Evolutionary conservation across 805 yeast genomes (phyloP).

Genomic region (Schwanniomyces occidentalis): DNA sequence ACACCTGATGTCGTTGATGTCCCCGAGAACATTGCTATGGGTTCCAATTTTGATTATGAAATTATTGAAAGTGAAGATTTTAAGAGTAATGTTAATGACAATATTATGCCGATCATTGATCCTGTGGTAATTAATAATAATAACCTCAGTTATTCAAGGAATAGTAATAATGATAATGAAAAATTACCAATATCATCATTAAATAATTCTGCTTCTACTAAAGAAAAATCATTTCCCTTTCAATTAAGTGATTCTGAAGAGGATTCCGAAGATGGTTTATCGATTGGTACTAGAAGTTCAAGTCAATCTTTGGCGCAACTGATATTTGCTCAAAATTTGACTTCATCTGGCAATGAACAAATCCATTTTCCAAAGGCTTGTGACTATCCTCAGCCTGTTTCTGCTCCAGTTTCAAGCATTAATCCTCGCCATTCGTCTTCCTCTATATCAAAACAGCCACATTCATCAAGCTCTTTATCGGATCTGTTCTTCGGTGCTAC

Average conservation of each 20-base stretch:
- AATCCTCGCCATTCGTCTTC: slow-evolving; percentile 37
- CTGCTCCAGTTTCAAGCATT: slow-evolving; percentile 25
- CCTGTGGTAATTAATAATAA: slow-evolving; percentile 14
- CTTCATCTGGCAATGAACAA: slow-evolving; percentile 9
- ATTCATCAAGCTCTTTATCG: slow-evolving; percentile 39
- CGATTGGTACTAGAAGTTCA: slow-evolving; percentile 38
- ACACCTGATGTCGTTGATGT: slow-evolving; percentile 45
- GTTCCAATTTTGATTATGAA: slow-evolving; percentile 41
- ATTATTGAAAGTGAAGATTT: slow-evolving; percentile 27
- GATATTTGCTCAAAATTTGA: slow-evolving; percentile 28
- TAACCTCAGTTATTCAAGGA: slow-evolving; percentile 4
- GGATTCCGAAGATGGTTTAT: slow-evolving; percentile 33
- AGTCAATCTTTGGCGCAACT: slow-evolving; percentile 46
- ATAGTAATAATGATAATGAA: slow-evolving; percentile 5
- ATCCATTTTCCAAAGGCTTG: slow-evolving; percentile 21
- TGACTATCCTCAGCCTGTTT: slow-evolving; percentile 24
- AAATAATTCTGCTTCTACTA: slow-evolving; percentile 14
- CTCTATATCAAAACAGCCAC: slow-evolving; percentile 40
- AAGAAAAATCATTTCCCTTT: slow-evolving; percentile 2
- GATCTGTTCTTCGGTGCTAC: slow-evolving; percentile 37
- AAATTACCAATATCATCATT: slow-evolving; percentile 18
- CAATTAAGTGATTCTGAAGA: slow-evolving; percentile 16
- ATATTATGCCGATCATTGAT: slow-evolving; percentile 28
- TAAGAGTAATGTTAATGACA: slow-evolving; percentile 10
- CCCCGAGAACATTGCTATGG: slow-evolving; percentile 46